These are phyloP conservation scores for Aphanocladium album DNA, from an alignment of 2,329 filamentous ascomycete species.

Conservation along the genomic window DNA sequence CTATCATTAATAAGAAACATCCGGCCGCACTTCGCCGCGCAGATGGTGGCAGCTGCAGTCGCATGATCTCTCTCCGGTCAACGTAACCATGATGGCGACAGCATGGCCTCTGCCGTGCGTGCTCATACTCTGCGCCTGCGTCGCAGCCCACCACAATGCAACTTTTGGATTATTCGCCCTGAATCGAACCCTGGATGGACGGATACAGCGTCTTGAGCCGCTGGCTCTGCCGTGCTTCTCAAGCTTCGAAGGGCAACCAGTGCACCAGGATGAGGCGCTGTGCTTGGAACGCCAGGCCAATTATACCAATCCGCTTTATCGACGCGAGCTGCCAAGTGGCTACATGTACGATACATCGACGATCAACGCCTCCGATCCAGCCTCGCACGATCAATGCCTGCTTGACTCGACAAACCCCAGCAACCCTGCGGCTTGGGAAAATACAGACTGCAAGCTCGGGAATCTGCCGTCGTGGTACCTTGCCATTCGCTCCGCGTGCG, in stretches of 20 bases:
- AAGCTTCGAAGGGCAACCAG: conserved; percentile 13
- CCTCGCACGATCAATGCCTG: conserved; percentile 15
- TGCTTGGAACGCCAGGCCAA: conserved; percentile 15
- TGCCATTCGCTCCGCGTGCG: conserved; percentile 9
- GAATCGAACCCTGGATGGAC: conserved; percentile 14
- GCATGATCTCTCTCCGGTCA: background rate
- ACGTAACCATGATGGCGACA: background rate
- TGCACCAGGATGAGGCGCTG: conserved; percentile 1
- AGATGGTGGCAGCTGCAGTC: background rate
- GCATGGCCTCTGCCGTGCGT: background rate
- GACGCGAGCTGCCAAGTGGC: conserved; percentile 13
- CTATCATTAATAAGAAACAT: background rate
- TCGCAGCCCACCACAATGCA: background rate
- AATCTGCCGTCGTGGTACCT: conserved; percentile 16
- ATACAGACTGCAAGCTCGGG: conserved; percentile 14
- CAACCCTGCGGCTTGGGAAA: background rate
- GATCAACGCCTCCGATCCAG: conserved; percentile 14
- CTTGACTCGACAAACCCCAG: conserved; percentile 11
- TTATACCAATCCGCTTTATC: conserved; percentile 13
- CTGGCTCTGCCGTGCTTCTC: conserved; percentile 18
- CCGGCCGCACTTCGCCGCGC: background rate
- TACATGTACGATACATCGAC: conserved; percentile 19
- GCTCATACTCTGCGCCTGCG: background rate
- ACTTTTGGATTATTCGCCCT: background rate
- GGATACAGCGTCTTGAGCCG: conserved; percentile 11